Conservation (phyloP, 192 early-diverging fungal species). For the Entomortierella chlamydospora region DNA sequence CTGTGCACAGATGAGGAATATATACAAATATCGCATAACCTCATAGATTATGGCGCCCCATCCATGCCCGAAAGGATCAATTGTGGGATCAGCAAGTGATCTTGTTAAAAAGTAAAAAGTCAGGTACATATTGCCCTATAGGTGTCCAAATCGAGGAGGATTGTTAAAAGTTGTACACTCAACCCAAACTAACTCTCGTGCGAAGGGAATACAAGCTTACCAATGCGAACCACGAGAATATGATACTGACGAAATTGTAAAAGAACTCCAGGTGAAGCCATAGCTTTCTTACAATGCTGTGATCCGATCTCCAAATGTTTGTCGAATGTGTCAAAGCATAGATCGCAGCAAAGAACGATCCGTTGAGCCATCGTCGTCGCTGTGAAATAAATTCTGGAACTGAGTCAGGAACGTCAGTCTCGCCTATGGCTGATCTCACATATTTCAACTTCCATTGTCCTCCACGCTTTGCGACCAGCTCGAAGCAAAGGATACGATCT, state of each 20-base stretch:
- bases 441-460: slow-evolving; percentile 78
- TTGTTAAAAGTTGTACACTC: not conserved
- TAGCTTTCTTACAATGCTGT: slow-evolving; percentile 70
- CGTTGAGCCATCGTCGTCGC: slow-evolving; percentile 85
- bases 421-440: slow-evolving; percentile 72
- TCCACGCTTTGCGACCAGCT: slow-evolving; percentile 78
- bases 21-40: slow-evolving; percentile 60
- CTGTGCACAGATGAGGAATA: slow-evolving; percentile 58
- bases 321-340: slow-evolving; percentile 73
- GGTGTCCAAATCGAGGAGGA: too few relatives aligned
- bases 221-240: slow-evolving; percentile 75
- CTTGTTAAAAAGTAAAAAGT: slow-evolving; percentile 68
- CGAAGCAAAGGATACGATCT: slow-evolving; percentile 86
- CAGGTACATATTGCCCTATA: slow-evolving; percentile 71
- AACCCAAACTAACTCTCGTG: too few relatives aligned
- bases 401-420: slow-evolving; percentile 82
- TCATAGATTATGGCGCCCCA: slow-evolving; percentile 60
- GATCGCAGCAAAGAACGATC: slow-evolving; percentile 85
- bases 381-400: slow-evolving; percentile 84
- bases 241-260: slow-evolving; percentile 72
- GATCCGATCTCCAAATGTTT: slow-evolving; percentile 76
- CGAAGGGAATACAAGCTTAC: slow-evolving; percentile 38
- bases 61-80: slow-evolving; percentile 60
- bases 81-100: slow-evolving; percentile 50
- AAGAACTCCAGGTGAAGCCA: slow-evolving; percentile 72